Evolutionary conservation across 2,329 filamentous ascomycete genomes (phyloP), one percentile per base, ranked within the genome.

Genomic region (Rhynchosporium graminicola): DNA sequence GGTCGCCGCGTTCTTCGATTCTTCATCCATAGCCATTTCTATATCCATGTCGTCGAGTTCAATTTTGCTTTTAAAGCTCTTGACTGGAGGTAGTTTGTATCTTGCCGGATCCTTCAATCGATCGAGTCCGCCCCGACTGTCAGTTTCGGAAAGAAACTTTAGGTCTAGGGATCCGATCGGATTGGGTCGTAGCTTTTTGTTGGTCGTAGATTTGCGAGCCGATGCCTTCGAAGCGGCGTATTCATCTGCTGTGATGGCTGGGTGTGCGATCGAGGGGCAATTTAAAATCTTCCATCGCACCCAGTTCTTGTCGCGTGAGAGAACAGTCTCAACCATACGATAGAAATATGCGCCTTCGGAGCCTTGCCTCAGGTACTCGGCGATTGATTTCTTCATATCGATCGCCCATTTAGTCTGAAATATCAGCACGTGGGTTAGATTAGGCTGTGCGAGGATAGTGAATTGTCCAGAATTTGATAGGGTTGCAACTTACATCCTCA

Each of bases 241-340:
- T 52, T 88, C 83, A 33, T 84, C 77, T 0, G 88, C 82, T 2
- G 87, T 82, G 36, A 98, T 83, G 10, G 91, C 80, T 28, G 89
- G 85, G 63, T 86, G 84, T 72, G 93, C 87, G 72, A 99, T 98
- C 5, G 89, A 85, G 29, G 92, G 91, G 74, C 95, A 99, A 68
- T 88, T 91, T 74, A 97, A 92, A 64, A 94, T 88, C 78, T 99
- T 99, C 95, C 95, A 99, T 66, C 92, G 89, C 50, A 96, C 92
- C 96, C 96, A 99, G 74, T 98, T 97, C 80, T 97, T 98, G 76
- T 99, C 95, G 66, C 95, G 85, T 29, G 92, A 91, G 36, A 99
- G 84, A 38, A 99, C 94, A 12, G 93, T 98, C 75, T 98, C 94
- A 38, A 99, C 92, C 86, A 98, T 96, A 45, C 95, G 89, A 77